Evolutionary conservation across 2,329 filamentous ascomycete genomes (phyloP), one percentile per base, ranked within the genome.

Genomic region (Penicillium sumatraense): DNA sequence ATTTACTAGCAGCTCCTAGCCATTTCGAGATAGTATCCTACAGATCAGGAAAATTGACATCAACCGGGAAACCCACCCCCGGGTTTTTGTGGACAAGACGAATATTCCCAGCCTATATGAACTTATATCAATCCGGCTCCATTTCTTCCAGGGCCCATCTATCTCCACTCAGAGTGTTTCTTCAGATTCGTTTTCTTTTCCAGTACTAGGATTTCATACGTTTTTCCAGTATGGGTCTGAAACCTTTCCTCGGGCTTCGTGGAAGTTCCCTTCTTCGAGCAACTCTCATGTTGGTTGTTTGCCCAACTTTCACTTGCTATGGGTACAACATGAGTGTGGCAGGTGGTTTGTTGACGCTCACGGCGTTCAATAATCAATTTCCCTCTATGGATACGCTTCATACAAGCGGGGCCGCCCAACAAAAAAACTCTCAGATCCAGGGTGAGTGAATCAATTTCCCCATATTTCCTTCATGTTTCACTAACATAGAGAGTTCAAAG

Each of bases 251-350:
- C 36, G 61, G 62, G 46, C 58, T 64, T 45, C 54, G 60, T n/a
- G 62, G 62, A 35, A 63, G 61, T 56, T 44, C 60, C 29, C 56
- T 64, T 21, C 51, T 63, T 7, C 51, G 60, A 8, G 60, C 62
- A 3, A 58, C 60, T 18, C 54, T 64, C 7, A 51, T 56, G 54
- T 56, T 68, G 23, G 59, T 66, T 23, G 66, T 66, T 8, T 61
- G 54, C 8, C 67, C 67, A 21, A 61, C 75, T n/a, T 81, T 81
- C 55, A 75, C 81, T 50, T 70, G 80, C 45, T 82, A 80, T 60
- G 80, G 81, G 49, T 83, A 82, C 71, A 82, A 83, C 62, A 78
- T 82, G 62, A 76, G 78, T 44, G 78, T 78, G 44, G 72, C 79
- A n/a, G 80, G 80, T 40, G 79, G 80, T 13, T 68, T 82, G 16